Evolutionary conservation across 306 rosid species (phyloP).

Genomic region (Senna tora): DNA sequence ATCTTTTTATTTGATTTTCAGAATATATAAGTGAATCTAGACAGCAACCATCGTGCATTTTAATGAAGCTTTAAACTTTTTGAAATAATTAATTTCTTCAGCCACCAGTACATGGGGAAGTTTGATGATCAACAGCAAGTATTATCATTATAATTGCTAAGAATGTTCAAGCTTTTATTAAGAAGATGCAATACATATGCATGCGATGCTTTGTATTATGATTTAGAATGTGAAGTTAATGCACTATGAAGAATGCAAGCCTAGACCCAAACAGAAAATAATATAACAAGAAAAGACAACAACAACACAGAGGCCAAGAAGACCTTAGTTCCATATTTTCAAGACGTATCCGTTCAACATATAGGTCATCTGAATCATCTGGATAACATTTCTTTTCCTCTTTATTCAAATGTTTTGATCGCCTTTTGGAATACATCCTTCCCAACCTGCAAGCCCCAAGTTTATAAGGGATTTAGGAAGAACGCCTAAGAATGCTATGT

Average conservation of each 20-base stretch:
- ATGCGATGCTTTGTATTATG: not conserved
- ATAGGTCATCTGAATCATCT: slow-evolving; percentile 54
- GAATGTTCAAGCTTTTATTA: slow-evolving; percentile 17
- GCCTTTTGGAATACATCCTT: slow-evolving; percentile 58
- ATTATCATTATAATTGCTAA: slow-evolving; percentile 30
- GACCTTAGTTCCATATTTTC: slow-evolving; percentile 89
- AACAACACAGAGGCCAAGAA: slow-evolving; percentile 14
- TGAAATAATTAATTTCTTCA: not conserved
- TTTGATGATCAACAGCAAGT: slow-evolving; percentile 26
- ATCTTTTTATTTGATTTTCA: slow-evolving; percentile 10
- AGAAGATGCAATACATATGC: slow-evolving; percentile 14
- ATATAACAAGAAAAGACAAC: slow-evolving; percentile 15
- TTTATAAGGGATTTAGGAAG: slow-evolving; percentile 20
- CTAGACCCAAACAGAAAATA: slow-evolving; percentile 25
- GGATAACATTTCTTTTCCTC: slow-evolving; percentile 57
- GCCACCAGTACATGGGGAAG: too few species aligned
- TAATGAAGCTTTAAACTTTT: slow-evolving; percentile 25
- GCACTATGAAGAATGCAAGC: slow-evolving; percentile 1
- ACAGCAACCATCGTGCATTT: slow-evolving; percentile 7
- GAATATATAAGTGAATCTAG: slow-evolving; percentile 10
- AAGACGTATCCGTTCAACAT: slow-evolving; percentile 82
- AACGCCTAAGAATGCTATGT: slow-evolving; percentile 18
- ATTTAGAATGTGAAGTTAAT: slow-evolving; percentile 15
- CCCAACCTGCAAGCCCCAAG: slow-evolving; percentile 64
- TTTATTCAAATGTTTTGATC: slow-evolving; percentile 45